Evolutionary conservation across 768 basidiomycete species (phyloP), one percentile per base, ranked within the genome.

Genomic region (Kwoniella dendrophila): DNA sequence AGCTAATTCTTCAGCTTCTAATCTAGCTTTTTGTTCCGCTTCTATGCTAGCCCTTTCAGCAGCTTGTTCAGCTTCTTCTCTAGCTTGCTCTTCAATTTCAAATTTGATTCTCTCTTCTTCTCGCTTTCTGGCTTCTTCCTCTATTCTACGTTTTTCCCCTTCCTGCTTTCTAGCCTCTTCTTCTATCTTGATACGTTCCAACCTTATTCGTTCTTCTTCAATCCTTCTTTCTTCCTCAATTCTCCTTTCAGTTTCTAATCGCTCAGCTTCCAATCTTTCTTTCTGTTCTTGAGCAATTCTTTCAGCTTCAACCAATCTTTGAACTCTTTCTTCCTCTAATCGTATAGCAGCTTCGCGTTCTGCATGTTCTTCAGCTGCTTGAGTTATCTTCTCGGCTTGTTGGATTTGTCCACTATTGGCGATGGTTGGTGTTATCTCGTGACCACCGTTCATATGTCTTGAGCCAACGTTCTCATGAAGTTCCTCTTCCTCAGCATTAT

Each of bases 261-360:
- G 18, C 26, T 63, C 66, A 29, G 34, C 51, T 44, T 63, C 62
- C 20, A 56, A 38, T 30, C 62, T 18, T 33, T 63, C 48, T 34
- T 45, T 36, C 29, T 55, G 57, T n/a, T 58, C 53, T 10, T 22
- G 4, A 3, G 59, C 40, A 16, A 16, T n/a, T 22, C 18, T 20
- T 26, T 60, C 38, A 38, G 48, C 48, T 55, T 48, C 63, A 22
- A 53, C 53, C 18, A 56, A 29, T n/a, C 18, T 26, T 24, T 22
- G 26, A 12, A 22, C 40, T 33, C 52, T 22, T n/a, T 62, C 55
- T 41, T 56, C 51, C 43, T 58, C 47, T 12, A 29, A 62, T 40
- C 55, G 12, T 14, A 58, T 30, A 45, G 52, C 59, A 36, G 53
- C 56, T 22, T 53, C 44, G 48, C 56, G 43, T 20, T 59, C 24